phyloP scores from a whole-genome alignment of 1,284 basidiomycete species.

The Malassezia japonica region DNA sequence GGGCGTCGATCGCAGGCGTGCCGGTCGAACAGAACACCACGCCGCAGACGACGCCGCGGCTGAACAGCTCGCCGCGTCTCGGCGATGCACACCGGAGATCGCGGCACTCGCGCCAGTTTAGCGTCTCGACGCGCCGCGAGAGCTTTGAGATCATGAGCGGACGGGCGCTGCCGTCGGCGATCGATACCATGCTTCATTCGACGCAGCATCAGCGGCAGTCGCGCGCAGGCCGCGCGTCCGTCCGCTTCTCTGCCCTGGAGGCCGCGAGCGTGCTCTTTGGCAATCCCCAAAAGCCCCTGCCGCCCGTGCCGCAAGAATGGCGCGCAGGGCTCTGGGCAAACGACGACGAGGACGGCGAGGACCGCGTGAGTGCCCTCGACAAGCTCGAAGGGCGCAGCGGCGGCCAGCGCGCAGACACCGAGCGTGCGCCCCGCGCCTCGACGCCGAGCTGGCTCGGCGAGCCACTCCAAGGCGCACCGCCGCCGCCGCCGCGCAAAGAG shows the following conservation, averaged over 20 bases:
- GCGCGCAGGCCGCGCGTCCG: neutral
- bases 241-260: slow-evolving; percentile 16
- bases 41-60: no score
- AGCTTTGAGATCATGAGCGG: slow-evolving; percentile 15
- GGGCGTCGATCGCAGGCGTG: neutral
- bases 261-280: slow-evolving; percentile 13
- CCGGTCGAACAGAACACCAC: no score
- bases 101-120: slow-evolving; percentile 16
- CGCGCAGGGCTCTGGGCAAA: neutral
- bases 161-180: neutral
- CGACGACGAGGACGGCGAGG: slow-evolving; percentile 5
- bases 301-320: slow-evolving; percentile 10
- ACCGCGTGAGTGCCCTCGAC: slow-evolving; percentile 10
- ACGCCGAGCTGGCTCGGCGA: no score
- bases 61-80: neutral
- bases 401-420: no score
- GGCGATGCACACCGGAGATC: no score
- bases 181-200: neutral
- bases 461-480: neutral
- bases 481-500: neutral
- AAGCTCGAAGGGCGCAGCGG: slow-evolving; percentile 17
- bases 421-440: no score
- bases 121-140: slow-evolving; percentile 13
- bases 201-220: neutral
- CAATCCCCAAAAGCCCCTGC: slow-evolving; percentile 2